Base-by-base conservation (phyloP, 371 early-diverging fungal genomes). In the Blastocladiella emersonii region DNA sequence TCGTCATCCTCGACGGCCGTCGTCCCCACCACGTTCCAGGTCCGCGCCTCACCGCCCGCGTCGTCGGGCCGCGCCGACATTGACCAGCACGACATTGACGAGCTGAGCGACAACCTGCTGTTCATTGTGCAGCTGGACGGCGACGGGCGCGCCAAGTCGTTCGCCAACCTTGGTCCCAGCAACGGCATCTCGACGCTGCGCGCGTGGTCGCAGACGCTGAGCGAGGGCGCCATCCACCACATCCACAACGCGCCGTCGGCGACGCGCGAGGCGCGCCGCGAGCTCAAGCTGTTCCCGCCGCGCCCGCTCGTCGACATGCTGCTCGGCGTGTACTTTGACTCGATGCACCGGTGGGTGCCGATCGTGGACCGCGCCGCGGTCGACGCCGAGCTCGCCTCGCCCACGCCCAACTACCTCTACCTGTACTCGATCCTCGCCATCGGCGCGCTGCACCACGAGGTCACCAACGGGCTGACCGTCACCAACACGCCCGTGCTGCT, bases 41-140 rank as follows among this genome's bases (percentile, higher is more conserved):
- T n/a, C n/a, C n/a, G n/a, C n/a, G n/a, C n/a, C n/a, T n/a, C n/a
- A n/a, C n/a, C n/a, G n/a, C n/a, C n/a, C n/a, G n/a, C n/a, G n/a
- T n/a, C n/a, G n/a, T n/a, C n/a, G n/a, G n/a, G n/a, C n/a, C n/a
- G n/a, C n/a, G n/a, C n/a, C n/a, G n/a, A n/a, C n/a, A n/a, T n/a
- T n/a, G n/a, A n/a, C n/a, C n/a, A n/a, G n/a, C n/a, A n/a, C n/a
- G 53, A 51, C 53, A 51, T 51, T 51, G 53, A 8, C 53, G 53
- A 51, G 15, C 27, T 51, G 12, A 19, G 30, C 53, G 30, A 51
- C 53, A 30, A 25, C 17, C 23, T 51, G 27, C 3, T 19, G 32
- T 8, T 51, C 30, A 12, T 51, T 30, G 53, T 30, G 34, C 10
- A 27, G 32, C 53, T 51, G 30, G 53, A 51, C 25, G 53, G 7